Conservation (phyloP, 2,329 filamentous ascomycete genomes). For the Monilinia fructigena region DNA sequence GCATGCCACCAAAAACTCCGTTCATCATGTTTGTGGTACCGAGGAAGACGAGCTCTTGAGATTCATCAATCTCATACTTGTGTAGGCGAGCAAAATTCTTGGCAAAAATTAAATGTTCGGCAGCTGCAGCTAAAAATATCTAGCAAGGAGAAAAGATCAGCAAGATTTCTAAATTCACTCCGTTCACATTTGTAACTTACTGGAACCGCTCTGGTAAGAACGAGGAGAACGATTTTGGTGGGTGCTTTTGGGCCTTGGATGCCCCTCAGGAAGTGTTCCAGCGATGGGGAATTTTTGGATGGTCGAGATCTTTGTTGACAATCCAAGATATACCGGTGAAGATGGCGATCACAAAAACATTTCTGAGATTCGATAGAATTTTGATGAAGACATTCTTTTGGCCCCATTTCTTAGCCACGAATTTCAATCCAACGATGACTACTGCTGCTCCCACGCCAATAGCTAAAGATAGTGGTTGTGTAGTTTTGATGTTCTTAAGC, state of each 20-base stretch:
- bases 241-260: conserved; percentile 2
- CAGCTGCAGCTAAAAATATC: conserved; percentile 52
- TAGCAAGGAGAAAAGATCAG: conserved; percentile 3
- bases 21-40: conserved; percentile 63
- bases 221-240: neutral
- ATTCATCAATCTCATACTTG: conserved; percentile 61
- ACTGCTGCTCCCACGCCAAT: conserved; percentile 6
- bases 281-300: conserved; percentile 10
- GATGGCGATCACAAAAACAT: conserved; percentile 5
- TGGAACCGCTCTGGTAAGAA: conserved; percentile 46
- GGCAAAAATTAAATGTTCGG: conserved; percentile 65
- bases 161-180: neutral
- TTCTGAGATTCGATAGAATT: conserved; percentile 5
- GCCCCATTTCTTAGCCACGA: conserved; percentile 10
- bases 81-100: conserved; percentile 62
- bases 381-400: conserved; percentile 1
- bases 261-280: neutral
- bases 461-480: conserved; percentile 13
- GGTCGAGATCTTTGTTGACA: neutral
- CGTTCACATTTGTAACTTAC: conserved; percentile 25
- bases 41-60: conserved; percentile 64
- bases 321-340: conserved; percentile 10
- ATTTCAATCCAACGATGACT: conserved; percentile 2
- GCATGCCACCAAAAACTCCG: conserved; percentile 63
- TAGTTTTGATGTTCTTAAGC: neutral